phyloP scores from a whole-genome alignment of 1,139 yeast genomes.

The Suhomyces yuchorum region DNA sequence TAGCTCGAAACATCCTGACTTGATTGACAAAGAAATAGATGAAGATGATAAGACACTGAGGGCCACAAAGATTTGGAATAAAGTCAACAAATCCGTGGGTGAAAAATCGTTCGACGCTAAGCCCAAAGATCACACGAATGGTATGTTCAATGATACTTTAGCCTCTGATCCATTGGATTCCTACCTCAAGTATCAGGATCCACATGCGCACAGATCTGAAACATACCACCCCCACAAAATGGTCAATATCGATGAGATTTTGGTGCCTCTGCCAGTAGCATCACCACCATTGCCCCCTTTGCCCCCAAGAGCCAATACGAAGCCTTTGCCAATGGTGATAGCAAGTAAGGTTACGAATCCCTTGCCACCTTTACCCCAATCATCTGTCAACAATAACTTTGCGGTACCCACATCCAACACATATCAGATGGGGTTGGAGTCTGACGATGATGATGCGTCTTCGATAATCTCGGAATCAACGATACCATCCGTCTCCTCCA shows the following conservation, averaged over 20 bases:
- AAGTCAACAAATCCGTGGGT: slow-evolving; percentile 26
- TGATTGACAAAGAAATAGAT: slow-evolving; percentile 34
- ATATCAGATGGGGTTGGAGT: slow-evolving; percentile 23
- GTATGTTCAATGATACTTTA: slow-evolving; percentile 35
- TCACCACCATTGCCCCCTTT: slow-evolving; percentile 25
- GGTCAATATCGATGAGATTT: slow-evolving; percentile 25
- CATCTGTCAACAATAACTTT: background rate
- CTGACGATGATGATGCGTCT: slow-evolving; percentile 23
- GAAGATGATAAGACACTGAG: slow-evolving; percentile 30
- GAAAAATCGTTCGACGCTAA: slow-evolving; percentile 30
- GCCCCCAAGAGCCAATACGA: slow-evolving; percentile 32
- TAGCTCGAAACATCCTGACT: slow-evolving; percentile 35
- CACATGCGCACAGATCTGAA: slow-evolving; percentile 29
- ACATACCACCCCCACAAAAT: slow-evolving; percentile 34
- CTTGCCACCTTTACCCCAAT: slow-evolving; percentile 12
- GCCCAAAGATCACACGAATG: slow-evolving; percentile 32
- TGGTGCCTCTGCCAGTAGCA: slow-evolving; percentile 23
- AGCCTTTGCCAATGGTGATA: slow-evolving; percentile 15
- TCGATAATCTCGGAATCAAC: slow-evolving; percentile 22
- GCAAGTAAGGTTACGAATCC: slow-evolving; percentile 13
- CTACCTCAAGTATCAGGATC: slow-evolving; percentile 34
- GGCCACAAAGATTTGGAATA: slow-evolving; percentile 32
- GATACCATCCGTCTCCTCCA: slow-evolving; percentile 22
- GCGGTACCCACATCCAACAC: background rate
- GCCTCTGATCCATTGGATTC: slow-evolving; percentile 39